Conservation (phyloP, 306 rosid genomes). For the Ziziphus jujuba region DNA sequence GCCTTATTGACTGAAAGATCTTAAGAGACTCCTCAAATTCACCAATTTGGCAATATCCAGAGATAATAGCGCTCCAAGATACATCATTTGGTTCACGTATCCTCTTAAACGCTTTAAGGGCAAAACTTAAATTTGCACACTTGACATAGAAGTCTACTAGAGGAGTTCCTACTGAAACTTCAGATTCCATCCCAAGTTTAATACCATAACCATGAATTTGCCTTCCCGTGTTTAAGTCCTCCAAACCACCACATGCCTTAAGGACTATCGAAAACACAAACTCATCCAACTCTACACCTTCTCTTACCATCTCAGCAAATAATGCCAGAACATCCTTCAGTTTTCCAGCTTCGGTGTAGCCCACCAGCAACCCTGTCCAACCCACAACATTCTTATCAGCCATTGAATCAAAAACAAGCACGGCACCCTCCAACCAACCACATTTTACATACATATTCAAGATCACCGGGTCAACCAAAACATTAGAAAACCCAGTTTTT, state of each 20-base stretch:
- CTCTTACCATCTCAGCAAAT: conserved; percentile 46
- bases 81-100: conserved; percentile 56
- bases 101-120: conserved; percentile 45
- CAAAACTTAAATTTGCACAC: conserved; percentile 48
- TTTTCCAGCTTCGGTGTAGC: conserved; percentile 45
- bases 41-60: conserved; percentile 59
- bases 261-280: conserved; percentile 56
- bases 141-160: conserved; percentile 59
- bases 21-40: conserved; percentile 43
- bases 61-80: conserved; percentile 60
- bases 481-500: conserved; percentile 39
- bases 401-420: conserved; percentile 44
- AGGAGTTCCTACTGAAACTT: conserved; percentile 69
- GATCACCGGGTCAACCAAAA: conserved; percentile 36
- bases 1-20: conserved; percentile 46
- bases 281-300: conserved; percentile 48
- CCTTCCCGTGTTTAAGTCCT: conserved; percentile 43
- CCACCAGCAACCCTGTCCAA: conserved; percentile 67
- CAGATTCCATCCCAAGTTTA: conserved; percentile 57
- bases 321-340: conserved; percentile 34
- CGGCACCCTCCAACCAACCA: conserved; percentile 56
- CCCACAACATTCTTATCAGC: conserved; percentile 44
- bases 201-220: conserved; percentile 47
- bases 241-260: conserved; percentile 55
- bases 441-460: conserved; percentile 60